Evolutionary conservation across 805 yeast species (phyloP).

Genomic region (Sugiyamaella chiloensis): DNA sequence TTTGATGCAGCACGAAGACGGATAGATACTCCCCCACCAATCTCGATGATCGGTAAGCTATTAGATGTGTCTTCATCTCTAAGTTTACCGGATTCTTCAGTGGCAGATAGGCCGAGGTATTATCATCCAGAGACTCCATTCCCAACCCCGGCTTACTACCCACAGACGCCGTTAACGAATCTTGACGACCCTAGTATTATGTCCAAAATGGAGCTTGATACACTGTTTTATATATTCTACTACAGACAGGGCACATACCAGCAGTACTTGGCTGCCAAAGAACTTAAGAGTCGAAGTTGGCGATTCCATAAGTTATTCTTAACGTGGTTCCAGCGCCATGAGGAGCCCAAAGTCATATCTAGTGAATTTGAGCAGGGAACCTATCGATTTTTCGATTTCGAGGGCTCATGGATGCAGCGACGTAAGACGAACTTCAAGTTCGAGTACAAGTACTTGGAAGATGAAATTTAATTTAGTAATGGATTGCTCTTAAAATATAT

Average conservation of each 20-base stretch:
- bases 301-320: conserved; percentile 63
- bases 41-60: conserved; percentile 51
- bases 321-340: conserved; percentile 79
- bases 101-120: conserved; percentile 78
- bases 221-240: conserved; percentile 88
- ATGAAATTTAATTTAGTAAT: conserved; percentile 36
- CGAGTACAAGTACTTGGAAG: conserved; percentile 43
- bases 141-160: conserved; percentile 87
- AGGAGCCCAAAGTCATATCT: conserved; percentile 44
- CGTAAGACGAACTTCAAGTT: conserved; percentile 57
- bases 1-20: conserved; percentile 43
- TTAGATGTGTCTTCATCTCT: conserved; percentile 69
- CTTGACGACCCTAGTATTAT: conserved; percentile 56
- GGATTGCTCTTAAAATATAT: neutral
- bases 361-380: conserved; percentile 45
- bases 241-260: conserved; percentile 72
- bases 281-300: conserved; percentile 81
- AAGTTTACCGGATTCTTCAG: conserved; percentile 91
- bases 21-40: conserved; percentile 50
- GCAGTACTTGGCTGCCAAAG: conserved; percentile 76
- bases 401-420: conserved; percentile 62
- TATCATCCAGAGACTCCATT: conserved; percentile 78
- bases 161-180: conserved; percentile 64
- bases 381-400: conserved; percentile 85
- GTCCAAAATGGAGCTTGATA: conserved; percentile 76